Evolutionary conservation across 2,329 filamentous ascomycete species (phyloP).

Genomic region (Calonectria naviculata): DNA sequence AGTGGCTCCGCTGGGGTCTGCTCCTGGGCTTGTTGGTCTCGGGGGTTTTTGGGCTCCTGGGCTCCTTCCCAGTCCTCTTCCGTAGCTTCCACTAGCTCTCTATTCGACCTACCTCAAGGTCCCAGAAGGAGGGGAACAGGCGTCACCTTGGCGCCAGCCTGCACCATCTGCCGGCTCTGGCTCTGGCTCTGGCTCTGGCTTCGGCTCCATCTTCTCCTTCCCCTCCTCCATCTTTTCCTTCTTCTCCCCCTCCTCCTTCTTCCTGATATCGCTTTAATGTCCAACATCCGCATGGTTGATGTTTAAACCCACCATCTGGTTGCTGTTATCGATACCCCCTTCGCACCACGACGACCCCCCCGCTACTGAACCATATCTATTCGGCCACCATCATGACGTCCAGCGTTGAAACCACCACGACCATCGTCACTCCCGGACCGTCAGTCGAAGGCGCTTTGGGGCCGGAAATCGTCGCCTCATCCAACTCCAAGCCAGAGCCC

Average conservation of each 20-base stretch:
- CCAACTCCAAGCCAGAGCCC: constrained; percentile 10
- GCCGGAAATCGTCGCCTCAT: neutral
- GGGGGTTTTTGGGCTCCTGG: no score
- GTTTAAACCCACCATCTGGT: neutral
- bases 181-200: neutral
- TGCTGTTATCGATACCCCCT: neutral
- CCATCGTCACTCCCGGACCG: neutral
- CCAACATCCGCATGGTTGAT: neutral
- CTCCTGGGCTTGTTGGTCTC: no score
- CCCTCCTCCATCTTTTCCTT: neutral
- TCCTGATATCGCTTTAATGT: neutral
- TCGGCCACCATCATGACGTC: neutral
- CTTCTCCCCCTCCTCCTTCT: neutral
- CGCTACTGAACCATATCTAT: neutral
- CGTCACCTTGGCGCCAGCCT: neutral
- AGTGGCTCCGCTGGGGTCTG: neutral
- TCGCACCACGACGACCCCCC: neutral
- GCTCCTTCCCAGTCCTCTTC: neutral
- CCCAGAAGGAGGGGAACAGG: neutral
- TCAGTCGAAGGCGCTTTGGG: neutral
- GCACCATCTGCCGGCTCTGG: neutral
- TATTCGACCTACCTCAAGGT: neutral
- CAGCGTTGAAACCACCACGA: neutral
- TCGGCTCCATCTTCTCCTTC: neutral
- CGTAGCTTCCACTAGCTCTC: neutral